phyloP scores from a whole-genome alignment of 2,329 filamentous ascomycete species.

The Pseudocercospora cruenta region DNA sequence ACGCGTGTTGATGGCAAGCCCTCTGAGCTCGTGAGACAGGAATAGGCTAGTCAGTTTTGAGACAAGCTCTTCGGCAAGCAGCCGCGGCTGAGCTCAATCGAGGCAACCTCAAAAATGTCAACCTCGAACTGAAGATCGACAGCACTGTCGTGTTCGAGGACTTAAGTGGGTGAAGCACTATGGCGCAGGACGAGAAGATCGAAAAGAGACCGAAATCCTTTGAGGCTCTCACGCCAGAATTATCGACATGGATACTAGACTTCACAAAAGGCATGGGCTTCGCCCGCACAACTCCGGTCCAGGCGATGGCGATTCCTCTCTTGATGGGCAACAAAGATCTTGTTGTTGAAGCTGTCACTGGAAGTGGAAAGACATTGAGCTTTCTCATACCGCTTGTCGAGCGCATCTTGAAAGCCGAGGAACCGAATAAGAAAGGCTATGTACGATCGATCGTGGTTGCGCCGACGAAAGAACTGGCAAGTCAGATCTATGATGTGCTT shows the following conservation, averaged over 20 bases:
- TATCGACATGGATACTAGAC: constrained; percentile 84
- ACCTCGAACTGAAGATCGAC: neutral
- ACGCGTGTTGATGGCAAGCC: no score
- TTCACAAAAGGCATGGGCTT: constrained; percentile 85
- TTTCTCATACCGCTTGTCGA: constrained; percentile 85
- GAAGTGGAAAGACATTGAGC: constrained; percentile 85
- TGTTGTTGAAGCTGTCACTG: constrained; percentile 88
- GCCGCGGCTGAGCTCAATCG: neutral
- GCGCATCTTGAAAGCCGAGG: constrained; percentile 76
- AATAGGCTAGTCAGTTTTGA: neutral
- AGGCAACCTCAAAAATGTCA: neutral
- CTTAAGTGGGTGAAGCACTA: constrained; percentile 6
- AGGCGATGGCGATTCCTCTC: constrained; percentile 85
- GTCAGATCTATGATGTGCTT: constrained; percentile 85
- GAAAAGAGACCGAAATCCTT: constrained; percentile 58
- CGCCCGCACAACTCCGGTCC: constrained; percentile 87
- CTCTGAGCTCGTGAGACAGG: neutral
- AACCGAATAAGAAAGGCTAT: constrained; percentile 86
- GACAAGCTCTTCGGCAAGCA: neutral
- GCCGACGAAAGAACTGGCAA: constrained; percentile 87
- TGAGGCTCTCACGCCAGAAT: constrained; percentile 69
- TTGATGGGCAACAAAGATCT: constrained; percentile 91
- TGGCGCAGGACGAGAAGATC: constrained; percentile 26
- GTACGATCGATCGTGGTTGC: constrained; percentile 89
- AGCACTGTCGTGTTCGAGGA: neutral